Percentiles rank a stretch among this genome's conserved stretches.
Evolutionary conservation across 495 filamentous ascomycete species (phyloP).

Genomic region (Aspergillus sclerotiicarbonarius): DNA sequence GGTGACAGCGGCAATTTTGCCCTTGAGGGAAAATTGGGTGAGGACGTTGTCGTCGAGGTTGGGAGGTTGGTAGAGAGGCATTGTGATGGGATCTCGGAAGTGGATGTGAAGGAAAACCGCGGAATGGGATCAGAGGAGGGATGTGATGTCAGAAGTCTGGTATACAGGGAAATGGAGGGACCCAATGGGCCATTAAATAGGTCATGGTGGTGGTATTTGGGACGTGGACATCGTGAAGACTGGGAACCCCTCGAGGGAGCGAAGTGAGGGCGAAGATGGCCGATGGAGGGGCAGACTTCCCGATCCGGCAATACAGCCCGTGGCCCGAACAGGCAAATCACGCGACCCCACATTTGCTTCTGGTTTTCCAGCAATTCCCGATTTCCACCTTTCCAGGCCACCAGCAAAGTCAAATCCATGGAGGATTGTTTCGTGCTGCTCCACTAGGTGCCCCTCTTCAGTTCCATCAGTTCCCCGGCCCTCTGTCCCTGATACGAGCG

Average conservation of each 20-base stretch:
- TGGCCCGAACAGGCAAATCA: neutral
- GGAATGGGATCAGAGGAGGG: neutral
- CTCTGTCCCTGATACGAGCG: too few relatives aligned
- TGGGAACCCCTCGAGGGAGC: neutral
- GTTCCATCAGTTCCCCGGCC: too few relatives aligned
- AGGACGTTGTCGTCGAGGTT: conserved; percentile 17
- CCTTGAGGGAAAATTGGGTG: conserved; percentile 2
- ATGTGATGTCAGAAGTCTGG: neutral
- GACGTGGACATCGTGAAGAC: neutral
- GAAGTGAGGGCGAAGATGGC: neutral
- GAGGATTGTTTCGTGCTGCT: too few relatives aligned
- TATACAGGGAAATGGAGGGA: neutral
- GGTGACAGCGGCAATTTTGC: conserved; percentile 5
- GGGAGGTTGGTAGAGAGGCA: conserved; percentile 6
- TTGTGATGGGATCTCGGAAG: neutral
- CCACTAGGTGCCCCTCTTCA: too few relatives aligned
- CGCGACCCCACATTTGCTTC: neutral
- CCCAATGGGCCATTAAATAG: neutral
- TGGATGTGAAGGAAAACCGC: neutral
- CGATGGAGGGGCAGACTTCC: too few relatives aligned
- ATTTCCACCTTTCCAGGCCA: too few relatives aligned
- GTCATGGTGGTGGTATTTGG: neutral
- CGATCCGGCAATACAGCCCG: neutral
- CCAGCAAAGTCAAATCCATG: too few relatives aligned
- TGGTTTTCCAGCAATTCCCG: too few relatives aligned